These are phyloP conservation scores for Atalantia buxifolia DNA, from an alignment of 345 rosid genomes.

Conservation along the genomic window DNA sequence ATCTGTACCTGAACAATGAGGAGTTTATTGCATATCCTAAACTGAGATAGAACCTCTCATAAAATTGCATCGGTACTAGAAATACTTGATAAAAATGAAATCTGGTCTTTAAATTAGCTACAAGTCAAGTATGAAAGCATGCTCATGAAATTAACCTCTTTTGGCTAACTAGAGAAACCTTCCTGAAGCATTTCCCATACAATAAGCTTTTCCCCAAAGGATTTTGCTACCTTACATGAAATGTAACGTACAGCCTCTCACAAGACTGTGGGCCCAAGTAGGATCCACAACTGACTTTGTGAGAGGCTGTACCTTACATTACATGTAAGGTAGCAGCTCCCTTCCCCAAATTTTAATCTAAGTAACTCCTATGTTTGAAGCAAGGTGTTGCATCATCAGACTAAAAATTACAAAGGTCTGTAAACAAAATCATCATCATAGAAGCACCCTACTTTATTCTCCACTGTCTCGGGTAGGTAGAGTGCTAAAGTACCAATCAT, in stretches of 20 bases:
- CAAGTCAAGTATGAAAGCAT: background rate
- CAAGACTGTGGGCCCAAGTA: no score
- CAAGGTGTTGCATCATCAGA: background rate
- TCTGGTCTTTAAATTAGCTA: background rate
- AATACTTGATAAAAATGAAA: background rate
- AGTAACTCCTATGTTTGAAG: background rate
- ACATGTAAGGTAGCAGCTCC: no score
- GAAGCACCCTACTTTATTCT: background rate
- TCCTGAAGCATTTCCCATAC: background rate
- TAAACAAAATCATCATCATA: slow-evolving; percentile 4
- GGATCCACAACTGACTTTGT: no score
- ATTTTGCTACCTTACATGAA: no score
- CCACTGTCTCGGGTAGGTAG: background rate
- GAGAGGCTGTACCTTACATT: no score
- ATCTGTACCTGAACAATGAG: slow-evolving; percentile 32
- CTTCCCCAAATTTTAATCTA: background rate
- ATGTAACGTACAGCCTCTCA: no score
- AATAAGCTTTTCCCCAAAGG: background rate
- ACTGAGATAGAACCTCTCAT: background rate
- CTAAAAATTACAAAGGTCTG: background rate
- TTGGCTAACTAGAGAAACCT: background rate
- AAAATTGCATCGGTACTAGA: background rate
- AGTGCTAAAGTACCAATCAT: background rate
- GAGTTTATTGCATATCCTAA: slow-evolving; percentile 9
- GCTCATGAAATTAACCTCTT: background rate